These are phyloP conservation scores for Blastocystis sp. DNA, from an alignment of 352 stramenopile genomes.

Conservation along the genomic window DNA sequence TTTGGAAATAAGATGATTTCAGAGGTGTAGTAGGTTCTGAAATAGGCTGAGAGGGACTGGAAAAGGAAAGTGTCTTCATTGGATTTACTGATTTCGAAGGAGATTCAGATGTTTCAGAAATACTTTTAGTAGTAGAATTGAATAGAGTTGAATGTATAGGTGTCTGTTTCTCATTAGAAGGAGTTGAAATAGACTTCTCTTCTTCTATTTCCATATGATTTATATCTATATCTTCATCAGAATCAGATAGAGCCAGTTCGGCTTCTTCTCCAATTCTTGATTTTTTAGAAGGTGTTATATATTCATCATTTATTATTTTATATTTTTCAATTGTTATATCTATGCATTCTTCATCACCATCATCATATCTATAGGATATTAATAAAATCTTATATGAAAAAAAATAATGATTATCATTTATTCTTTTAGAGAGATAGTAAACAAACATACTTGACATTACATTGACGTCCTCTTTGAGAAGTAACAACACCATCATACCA, in stretches of 20 bases:
- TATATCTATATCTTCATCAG: background rate
- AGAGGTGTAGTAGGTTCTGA: too few species aligned
- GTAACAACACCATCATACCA: constrained; percentile 19
- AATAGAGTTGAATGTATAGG: background rate
- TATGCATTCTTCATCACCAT: constrained; percentile 34
- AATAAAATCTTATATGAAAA: too few species aligned
- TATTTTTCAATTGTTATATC: constrained; percentile 27
- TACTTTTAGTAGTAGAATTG: background rate
- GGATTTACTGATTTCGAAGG: too few species aligned
- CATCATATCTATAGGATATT: constrained; percentile 22
- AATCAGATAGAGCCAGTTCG: background rate
- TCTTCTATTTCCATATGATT: background rate
- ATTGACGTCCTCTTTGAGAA: background rate
- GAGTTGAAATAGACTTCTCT: background rate
- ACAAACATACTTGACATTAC: constrained; percentile 5
- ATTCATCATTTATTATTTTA: constrained; percentile 7
- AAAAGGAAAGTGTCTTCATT: too few species aligned
- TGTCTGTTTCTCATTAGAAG: constrained; percentile 2
- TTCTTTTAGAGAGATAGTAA: too few species aligned
- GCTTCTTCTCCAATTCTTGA: too few species aligned
- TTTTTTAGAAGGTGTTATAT: too few species aligned
- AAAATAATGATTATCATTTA: too few species aligned
- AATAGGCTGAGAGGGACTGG: too few species aligned
- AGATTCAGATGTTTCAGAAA: too few species aligned
- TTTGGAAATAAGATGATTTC: too few species aligned